These are phyloP conservation scores for Puccinellia tenuiflora DNA, from an alignment of 176 grass and related monocot genomes.

Conservation along the genomic window DNA sequence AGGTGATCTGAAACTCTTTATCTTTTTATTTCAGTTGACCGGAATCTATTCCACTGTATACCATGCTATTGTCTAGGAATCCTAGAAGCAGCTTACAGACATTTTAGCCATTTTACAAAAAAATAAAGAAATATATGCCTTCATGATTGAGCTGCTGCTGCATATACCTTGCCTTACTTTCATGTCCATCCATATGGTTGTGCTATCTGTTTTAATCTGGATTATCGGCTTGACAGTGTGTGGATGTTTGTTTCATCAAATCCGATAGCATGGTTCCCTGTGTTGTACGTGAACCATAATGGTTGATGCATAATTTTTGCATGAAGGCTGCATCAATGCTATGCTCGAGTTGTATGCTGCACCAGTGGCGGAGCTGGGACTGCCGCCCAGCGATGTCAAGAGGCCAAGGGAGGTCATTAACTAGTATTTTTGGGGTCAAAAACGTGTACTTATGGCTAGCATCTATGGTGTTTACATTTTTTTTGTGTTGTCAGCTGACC, in stretches of 20 bases:
- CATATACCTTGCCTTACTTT: background rate
- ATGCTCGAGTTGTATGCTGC: background rate
- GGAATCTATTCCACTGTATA: background rate
- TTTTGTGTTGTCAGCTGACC: too few relatives aligned
- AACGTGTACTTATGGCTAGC: too few relatives aligned
- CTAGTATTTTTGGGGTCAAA: too few relatives aligned
- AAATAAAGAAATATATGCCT: background rate
- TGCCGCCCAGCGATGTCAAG: too few relatives aligned
- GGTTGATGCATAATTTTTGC: background rate
- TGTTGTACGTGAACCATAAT: background rate
- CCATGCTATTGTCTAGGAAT: background rate
- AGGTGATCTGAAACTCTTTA: conserved; percentile 43
- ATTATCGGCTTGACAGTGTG: background rate
- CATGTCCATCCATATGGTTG: background rate
- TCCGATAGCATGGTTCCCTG: background rate
- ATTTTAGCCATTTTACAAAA: conserved; percentile 10
- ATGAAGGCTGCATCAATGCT: background rate
- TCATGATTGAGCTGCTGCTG: background rate
- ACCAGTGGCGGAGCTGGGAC: too few relatives aligned
- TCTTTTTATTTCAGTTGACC: background rate
- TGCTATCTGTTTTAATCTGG: background rate
- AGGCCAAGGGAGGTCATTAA: too few relatives aligned
- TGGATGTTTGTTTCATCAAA: background rate
- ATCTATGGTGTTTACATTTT: too few relatives aligned
- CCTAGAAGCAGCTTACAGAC: background rate